Conservation (phyloP, 345 rosid species). For the Abelmoschus esculentus region DNA sequence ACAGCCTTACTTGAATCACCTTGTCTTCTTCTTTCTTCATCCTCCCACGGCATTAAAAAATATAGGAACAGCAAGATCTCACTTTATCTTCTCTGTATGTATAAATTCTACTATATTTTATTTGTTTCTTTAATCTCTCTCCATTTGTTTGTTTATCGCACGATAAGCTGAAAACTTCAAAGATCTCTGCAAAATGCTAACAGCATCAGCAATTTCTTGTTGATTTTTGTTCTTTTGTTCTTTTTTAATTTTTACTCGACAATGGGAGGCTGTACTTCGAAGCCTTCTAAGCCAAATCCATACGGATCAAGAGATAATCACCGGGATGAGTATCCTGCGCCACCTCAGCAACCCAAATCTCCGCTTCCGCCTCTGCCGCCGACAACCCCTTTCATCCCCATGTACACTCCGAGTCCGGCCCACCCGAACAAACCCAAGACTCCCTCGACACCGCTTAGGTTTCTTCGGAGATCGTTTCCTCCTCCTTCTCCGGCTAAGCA, state of each 20-base stretch:
- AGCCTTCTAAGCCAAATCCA: slow-evolving; percentile 58
- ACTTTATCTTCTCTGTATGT: neutral
- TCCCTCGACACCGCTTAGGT: slow-evolving; percentile 57
- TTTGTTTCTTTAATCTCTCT: neutral
- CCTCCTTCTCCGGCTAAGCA: slow-evolving; percentile 97
- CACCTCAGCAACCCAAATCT: slow-evolving; percentile 21
- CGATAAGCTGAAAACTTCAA: neutral
- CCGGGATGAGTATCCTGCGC: slow-evolving; percentile 26
- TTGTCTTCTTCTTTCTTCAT: neutral
- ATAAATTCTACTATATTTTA: neutral
- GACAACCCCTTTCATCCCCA: slow-evolving; percentile 36
- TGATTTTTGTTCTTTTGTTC: neutral
- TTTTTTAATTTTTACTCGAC: neutral
- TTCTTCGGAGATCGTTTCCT: slow-evolving; percentile 63
- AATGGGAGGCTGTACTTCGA: slow-evolving; percentile 80
- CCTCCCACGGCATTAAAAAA: neutral
- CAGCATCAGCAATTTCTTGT: neutral
- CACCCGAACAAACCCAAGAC: slow-evolving; percentile 42
- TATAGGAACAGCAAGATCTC: neutral
- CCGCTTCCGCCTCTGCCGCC: slow-evolving; percentile 23
- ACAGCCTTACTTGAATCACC: slow-evolving; percentile 12
- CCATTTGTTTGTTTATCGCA: neutral
- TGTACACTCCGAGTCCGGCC: slow-evolving; percentile 64
- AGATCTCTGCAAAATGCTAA: neutral
- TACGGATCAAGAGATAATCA: slow-evolving; percentile 35